Conservation (phyloP, 192 early-diverging fungal genomes). For the Pilaira anomala region DNA sequence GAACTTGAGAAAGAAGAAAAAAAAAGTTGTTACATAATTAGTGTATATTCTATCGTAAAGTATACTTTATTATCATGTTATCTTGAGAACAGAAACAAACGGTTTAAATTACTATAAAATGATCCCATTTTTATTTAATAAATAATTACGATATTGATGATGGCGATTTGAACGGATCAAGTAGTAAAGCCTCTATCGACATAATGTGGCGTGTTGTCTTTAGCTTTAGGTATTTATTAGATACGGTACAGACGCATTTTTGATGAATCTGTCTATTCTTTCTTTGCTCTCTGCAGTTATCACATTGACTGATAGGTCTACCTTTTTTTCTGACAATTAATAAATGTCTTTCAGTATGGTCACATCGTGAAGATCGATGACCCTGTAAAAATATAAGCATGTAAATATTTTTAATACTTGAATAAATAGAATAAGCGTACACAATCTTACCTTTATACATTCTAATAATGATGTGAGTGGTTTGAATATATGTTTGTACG, state of each 20-base stretch:
- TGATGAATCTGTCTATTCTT: conserved; percentile 16
- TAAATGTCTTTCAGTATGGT: conserved; percentile 11
- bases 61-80: no score
- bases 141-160: no score
- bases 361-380: conserved; percentile 11
- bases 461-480: conserved; percentile 9
- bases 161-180: no score
- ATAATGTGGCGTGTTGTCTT: not conserved
- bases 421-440: no score
- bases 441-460: conserved; percentile 13
- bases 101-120: no score
- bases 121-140: no score
- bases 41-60: no score
- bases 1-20: no score
- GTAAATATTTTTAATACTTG: no score
- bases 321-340: conserved; percentile 11
- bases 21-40: no score
- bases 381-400: not conserved
- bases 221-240: not conserved
- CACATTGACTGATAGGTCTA: conserved; percentile 17
- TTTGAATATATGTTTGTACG: not conserved
- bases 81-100: no score
- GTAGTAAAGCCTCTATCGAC: conserved; percentile 12
- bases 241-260: conserved; percentile 6
- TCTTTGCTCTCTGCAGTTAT: conserved; percentile 11